A percentile compares a stretch with the other conserved stretches of the same genome.
Conservation (phyloP, 345 rosid species). For the Tarenaya hassleriana region DNA sequence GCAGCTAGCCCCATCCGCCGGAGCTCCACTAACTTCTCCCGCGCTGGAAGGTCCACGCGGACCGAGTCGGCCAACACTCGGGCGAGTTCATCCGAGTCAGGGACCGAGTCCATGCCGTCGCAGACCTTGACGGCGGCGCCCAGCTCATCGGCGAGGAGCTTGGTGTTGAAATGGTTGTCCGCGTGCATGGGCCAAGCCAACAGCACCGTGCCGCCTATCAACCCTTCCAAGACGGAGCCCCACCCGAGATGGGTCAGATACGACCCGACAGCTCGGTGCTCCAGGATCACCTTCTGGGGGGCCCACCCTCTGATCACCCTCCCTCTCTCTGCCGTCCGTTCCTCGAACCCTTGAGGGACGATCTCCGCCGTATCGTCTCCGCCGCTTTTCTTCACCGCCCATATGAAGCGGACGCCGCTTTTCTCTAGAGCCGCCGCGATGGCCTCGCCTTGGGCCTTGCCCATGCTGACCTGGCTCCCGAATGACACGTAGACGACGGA, state of each 20-base stretch:
- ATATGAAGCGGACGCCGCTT: conserved; percentile 35
- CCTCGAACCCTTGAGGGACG: conserved; percentile 42
- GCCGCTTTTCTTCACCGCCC: conserved; percentile 27
- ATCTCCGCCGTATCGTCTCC: conserved; percentile 24
- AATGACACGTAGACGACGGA: conserved; percentile 50
- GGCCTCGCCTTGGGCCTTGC: conserved; percentile 26
- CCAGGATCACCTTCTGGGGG: conserved; percentile 44
- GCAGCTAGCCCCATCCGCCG: neutral
- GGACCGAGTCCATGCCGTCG: conserved; percentile 45
- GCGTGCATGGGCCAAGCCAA: conserved; percentile 76
- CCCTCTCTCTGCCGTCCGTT: conserved; percentile 39
- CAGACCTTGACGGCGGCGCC: conserved; percentile 44
- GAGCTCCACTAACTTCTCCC: neutral
- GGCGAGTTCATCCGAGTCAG: conserved; percentile 40
- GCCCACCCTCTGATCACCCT: conserved; percentile 47
- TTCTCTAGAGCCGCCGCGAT: conserved; percentile 30
- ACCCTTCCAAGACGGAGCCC: conserved; percentile 61
- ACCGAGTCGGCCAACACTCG: conserved; percentile 24
- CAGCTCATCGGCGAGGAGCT: conserved; percentile 47
- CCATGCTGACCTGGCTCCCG: conserved; percentile 41
- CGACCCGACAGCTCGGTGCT: conserved; percentile 49
- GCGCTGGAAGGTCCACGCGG: conserved; percentile 10
- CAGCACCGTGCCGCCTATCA: conserved; percentile 40
- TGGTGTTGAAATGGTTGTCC: conserved; percentile 46
- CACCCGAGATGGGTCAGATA: conserved; percentile 70